Base-by-base conservation (phyloP, 768 basidiomycete genomes). In the Auricularia sp. region DNA sequence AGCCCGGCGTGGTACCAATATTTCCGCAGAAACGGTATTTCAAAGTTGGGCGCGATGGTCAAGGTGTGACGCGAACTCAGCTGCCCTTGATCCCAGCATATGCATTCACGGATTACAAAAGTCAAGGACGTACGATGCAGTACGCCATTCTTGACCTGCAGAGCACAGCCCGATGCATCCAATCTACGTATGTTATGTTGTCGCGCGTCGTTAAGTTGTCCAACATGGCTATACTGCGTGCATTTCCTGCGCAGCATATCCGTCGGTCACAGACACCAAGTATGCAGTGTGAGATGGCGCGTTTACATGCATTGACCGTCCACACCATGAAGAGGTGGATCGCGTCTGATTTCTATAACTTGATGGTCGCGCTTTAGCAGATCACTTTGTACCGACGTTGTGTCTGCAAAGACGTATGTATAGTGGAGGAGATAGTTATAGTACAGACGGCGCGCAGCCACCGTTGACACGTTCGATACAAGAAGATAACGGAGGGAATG, bases 91-190 rank as follows among this genome's bases (percentile, higher is more conserved):
- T 65, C 7, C 65, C 65, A 7, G 61, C 65, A 3, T 65, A 62
- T 36, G 62, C 62, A 5, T 65, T 62, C 33, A 65, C 65, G 14
- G 61, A 65, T 35, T 65, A 65, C 23, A 65, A 65, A 29, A 42
- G 44, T 16, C 61, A 65, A 42, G 65, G 65, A 11, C 23, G 53
- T 12, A 29, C 65, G 3, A 14, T 65, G 8, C 36, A 62, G 5
- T 16, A 29, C 12, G 61, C 62, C n/a, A 36, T 65, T 8, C 61
- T 65, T 2, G 65, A 65, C 21, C 47, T 65, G n/a, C 47, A 10
- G 7, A 35, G 44, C 11, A 34, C 61, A 4, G 5, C 47, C 1
- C 3, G 53, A 8, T 36, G 14, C 21, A 2, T 42, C 11, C 43
- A 62, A 23, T 42, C 61, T 36, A 36, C 34, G 6, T 65, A 65